Percentiles rank a stretch among this genome's conserved stretches.
phyloP scores from a whole-genome alignment of 768 basidiomycete genomes.

The Auriscalpium orientale region DNA sequence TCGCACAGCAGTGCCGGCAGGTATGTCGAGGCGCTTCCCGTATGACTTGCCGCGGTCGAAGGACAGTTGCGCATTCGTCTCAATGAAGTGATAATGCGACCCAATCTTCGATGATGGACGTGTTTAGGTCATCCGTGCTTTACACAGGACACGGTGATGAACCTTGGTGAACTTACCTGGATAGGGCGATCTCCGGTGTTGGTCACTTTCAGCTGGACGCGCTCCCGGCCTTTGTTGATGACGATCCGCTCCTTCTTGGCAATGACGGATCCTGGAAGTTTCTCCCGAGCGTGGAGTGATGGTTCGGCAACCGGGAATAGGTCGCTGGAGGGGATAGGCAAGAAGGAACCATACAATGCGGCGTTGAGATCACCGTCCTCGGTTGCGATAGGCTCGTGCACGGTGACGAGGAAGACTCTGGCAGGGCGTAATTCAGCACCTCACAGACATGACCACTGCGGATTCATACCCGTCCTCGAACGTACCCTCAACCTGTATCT shows the following conservation, averaged over 20 bases:
- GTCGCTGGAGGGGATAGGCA: slow-evolving; percentile 65
- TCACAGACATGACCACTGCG: neutral
- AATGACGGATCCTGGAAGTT: slow-evolving; percentile 71
- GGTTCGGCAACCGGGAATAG: slow-evolving; percentile 54
- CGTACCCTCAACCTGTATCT: slow-evolving; percentile 93
- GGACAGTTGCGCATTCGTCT: slow-evolving; percentile 71
- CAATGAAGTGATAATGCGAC: slow-evolving; percentile 91
- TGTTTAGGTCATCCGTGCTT: slow-evolving; percentile 3
- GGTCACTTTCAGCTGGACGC: slow-evolving; percentile 66
- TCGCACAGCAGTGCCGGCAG: slow-evolving; percentile 91
- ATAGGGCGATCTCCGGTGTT: slow-evolving; percentile 93
- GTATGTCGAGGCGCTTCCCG: slow-evolving; percentile 83
- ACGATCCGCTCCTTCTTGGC: slow-evolving; percentile 55
- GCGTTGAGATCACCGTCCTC: slow-evolving; percentile 67
- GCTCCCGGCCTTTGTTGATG: slow-evolving; percentile 68
- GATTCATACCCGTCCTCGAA: slow-evolving; percentile 70
- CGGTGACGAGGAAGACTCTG: slow-evolving; percentile 93
- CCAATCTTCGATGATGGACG: slow-evolving; percentile 50
- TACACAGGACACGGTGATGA: neutral
- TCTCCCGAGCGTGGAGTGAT: slow-evolving; percentile 41
- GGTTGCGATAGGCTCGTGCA: slow-evolving; percentile 90
- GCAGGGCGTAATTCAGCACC: slow-evolving; percentile 7
- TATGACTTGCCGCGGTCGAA: slow-evolving; percentile 83
- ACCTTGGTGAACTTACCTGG: slow-evolving; percentile 64
- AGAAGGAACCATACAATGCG: slow-evolving; percentile 93